Percentiles rank a stretch among this genome's conserved stretches.
Evolutionary conservation across 208 protist species (phyloP).

Genomic region (Wallacemonas rigidus): DNA sequence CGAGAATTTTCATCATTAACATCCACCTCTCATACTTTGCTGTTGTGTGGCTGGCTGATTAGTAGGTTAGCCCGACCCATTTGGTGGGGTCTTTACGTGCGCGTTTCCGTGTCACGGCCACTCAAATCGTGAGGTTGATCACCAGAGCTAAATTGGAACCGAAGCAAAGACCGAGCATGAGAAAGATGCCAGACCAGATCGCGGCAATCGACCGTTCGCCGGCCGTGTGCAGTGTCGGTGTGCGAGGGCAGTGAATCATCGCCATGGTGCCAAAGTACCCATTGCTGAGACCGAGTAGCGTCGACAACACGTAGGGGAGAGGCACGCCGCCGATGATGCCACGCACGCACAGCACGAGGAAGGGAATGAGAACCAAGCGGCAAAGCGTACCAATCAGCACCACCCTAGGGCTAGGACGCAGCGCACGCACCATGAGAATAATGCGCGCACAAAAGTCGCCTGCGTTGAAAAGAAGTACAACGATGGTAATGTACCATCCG

Average conservation of each 20-base stretch:
- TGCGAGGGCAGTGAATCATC: slow-evolving; percentile 65
- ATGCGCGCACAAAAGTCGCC: slow-evolving; percentile 65
- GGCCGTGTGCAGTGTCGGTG: slow-evolving; percentile 44
- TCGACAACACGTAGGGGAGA: slow-evolving; percentile 55
- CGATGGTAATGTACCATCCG: slow-evolving; percentile 63
- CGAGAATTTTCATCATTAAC: no score
- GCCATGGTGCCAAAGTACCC: slow-evolving; percentile 77
- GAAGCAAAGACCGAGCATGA: slow-evolving; percentile 50
- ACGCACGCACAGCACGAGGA: slow-evolving; percentile 65
- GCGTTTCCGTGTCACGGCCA: not conserved
- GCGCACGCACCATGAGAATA: slow-evolving; percentile 38
- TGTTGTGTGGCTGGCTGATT: no score
- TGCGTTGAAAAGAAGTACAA: slow-evolving; percentile 65
- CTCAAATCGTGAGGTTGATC: slow-evolving; percentile 22
- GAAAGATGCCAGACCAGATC: slow-evolving; percentile 45
- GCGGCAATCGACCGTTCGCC: slow-evolving; percentile 67
- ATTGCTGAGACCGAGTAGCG: slow-evolving; percentile 62
- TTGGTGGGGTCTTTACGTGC: no score
- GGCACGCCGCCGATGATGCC: slow-evolving; percentile 39
- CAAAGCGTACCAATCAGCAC: slow-evolving; percentile 41
- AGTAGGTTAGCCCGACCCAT: no score
- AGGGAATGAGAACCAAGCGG: slow-evolving; percentile 52
- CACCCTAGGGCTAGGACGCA: slow-evolving; percentile 41
- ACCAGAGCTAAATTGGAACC: slow-evolving; percentile 20
- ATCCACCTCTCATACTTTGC: no score